Base-by-base conservation (phyloP, 371 early-diverging fungal species). In the Saksenaea oblongispora region DNA sequence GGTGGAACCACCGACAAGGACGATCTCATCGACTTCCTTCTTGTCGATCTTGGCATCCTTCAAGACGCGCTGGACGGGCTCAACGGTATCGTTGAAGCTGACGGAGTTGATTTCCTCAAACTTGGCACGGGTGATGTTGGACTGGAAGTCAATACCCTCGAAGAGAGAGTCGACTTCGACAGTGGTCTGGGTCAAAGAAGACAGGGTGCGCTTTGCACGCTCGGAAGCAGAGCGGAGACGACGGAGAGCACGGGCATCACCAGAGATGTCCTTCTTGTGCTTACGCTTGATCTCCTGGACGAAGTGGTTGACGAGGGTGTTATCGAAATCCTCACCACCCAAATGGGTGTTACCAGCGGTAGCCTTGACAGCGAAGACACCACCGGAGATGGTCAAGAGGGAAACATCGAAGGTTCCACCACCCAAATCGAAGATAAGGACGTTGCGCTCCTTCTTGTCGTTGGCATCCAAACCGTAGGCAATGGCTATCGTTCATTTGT, bases 1-100 rank as follows among this genome's bases (percentile, higher is more conserved):
- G 66, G 99, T 98, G 73, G 98, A 98, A 73, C 99, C 99, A 82
- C 99, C 99, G 69, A 99, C 99, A 41, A 99, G 86, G 69, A 99
- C 96, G 72, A 99, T 96, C 74, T 98, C 97, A 73, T 97, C 83
- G 70, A 99, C 93, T 60, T 84, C 70, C 71, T 84, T 72, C 90
- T 98, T 98, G 82, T 93, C 94, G 69, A 94, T 87, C 92, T 95
- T 89, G 74, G 95, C 87, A 87, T 96, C 95, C 79, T 90, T 89
- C 69, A 95, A 90, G 59, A 92, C 93, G 59, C 87, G 80, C 37
- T 89, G 88, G 59, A 92, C 93, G 66, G 89, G 95, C 51, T 93
- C 93, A 62, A 95, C 73, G 65, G 95, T 93, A 65, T 84, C 84
- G 58, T 87, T 87, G 81, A 95, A 91, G 77, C 88, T 88, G 35